Base-by-base conservation (phyloP, 1,139 yeast genomes). In the Kodamaea alishanica region DNA sequence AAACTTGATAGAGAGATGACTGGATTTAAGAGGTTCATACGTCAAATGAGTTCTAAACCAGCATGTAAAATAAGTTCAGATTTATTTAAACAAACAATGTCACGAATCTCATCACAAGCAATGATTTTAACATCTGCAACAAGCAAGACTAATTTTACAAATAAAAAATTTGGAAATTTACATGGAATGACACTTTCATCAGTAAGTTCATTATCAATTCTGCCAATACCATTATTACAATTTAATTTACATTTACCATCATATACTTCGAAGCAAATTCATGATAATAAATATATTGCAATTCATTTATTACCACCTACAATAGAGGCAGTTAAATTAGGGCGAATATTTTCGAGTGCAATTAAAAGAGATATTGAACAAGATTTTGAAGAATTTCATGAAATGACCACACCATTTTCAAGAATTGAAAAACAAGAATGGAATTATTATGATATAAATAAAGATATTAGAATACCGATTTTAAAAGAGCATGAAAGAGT, bases 221-320 rank as follows among this genome's bases (percentile, higher is more conserved):
- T 73, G 38, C 96, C 96, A 0, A 65, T 65, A 9, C 94, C 95
- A 1, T 59, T 86, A 40, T 56, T 89, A 2, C 92, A 85, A 52
- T 88, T 89, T 63, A 89, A 88, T 55, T 66, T 89, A 38, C 95
- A 86, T 60, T 64, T 81, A 24, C 96, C 96, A 0, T 84, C 95
- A 6, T 74, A 81, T 35, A 88, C 96, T 0, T 81, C 94, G 0
- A 65, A 67, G 9, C 69, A 77, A 15, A 63, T 89, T 33, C 89
- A 84, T 51, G 63, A 69, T 7, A 61, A 72, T 41, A 65, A 69
- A 30, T 58, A 60, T 38, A 72, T 87, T 51, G 95, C 94, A 1
- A 64, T 89, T n/a, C 96, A 89, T 60, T 58, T 87, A 25, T 62
- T 89, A 49, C 78, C 79, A 5, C 89, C 95, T 0, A 67, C 74